phyloP scores from a whole-genome alignment of 2,329 filamentous ascomycete genomes.

The Fonsecaea multimorphosa region DNA sequence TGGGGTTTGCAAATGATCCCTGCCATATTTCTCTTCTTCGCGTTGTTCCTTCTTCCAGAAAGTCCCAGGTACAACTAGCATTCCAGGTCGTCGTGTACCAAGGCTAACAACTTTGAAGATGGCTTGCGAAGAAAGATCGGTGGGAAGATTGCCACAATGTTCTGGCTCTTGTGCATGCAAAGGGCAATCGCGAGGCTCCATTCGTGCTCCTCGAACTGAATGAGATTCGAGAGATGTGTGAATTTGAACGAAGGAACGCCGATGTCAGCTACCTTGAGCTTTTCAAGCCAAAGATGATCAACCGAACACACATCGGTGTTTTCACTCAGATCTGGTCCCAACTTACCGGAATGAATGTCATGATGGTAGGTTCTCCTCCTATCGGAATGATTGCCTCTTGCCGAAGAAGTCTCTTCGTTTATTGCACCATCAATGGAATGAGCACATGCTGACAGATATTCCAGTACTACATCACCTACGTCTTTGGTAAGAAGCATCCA shows the following conservation, averaged over 20 bases:
- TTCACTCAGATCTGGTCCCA: slow-evolving; percentile 79
- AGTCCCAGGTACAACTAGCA: slow-evolving; percentile 61
- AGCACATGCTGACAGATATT: slow-evolving; percentile 43
- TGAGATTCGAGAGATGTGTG: slow-evolving; percentile 75
- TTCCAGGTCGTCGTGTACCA: background rate
- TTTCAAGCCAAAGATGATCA: slow-evolving; percentile 74
- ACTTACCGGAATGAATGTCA: slow-evolving; percentile 70
- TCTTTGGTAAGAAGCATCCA: slow-evolving; percentile 24
- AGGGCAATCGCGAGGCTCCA: slow-evolving; percentile 67
- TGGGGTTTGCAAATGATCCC: slow-evolving; percentile 71
- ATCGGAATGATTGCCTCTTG: background rate
- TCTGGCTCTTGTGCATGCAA: slow-evolving; percentile 64
- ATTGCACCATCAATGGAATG: background rate
- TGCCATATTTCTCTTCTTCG: slow-evolving; percentile 62
- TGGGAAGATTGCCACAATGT: slow-evolving; percentile 61
- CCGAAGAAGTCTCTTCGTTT: background rate
- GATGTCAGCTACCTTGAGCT: slow-evolving; percentile 75
- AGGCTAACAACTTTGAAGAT: slow-evolving; percentile 54
- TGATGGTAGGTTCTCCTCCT: background rate
- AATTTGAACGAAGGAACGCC: slow-evolving; percentile 73
- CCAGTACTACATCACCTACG: slow-evolving; percentile 58
- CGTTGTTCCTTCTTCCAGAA: slow-evolving; percentile 66
- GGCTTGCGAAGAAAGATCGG: slow-evolving; percentile 67
- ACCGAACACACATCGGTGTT: slow-evolving; percentile 72
- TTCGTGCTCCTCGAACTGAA: slow-evolving; percentile 72